A percentile compares a stretch with the other conserved stretches of the same genome.
Conservation (phyloP, 495 filamentous ascomycete species). For the Daldinia loculata region DNA sequence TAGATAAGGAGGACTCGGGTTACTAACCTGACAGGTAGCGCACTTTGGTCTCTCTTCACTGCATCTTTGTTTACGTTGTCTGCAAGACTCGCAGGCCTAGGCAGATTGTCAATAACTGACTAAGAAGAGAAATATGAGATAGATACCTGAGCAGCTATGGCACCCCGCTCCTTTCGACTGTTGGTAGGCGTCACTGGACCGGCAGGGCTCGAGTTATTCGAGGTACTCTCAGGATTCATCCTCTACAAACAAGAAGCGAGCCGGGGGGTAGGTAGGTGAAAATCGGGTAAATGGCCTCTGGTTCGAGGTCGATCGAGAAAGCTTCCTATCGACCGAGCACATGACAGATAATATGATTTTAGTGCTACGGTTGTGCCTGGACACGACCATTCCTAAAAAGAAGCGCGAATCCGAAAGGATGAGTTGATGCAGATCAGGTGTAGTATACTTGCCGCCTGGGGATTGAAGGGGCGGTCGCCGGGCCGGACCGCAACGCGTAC, state of each 20-base stretch:
- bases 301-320: constrained; percentile 38
- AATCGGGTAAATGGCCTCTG: constrained; percentile 22
- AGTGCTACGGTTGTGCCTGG: constrained; percentile 37
- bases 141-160: constrained; percentile 59
- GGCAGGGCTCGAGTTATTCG: constrained; percentile 42
- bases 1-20: constrained; percentile 17
- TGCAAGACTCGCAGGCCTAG: constrained; percentile 82
- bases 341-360: constrained; percentile 38
- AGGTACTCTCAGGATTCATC: constrained; percentile 41
- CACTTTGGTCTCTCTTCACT: constrained; percentile 88
- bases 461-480: constrained; percentile 32
- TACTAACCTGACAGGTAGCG: constrained; percentile 58
- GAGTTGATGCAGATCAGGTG: constrained; percentile 33
- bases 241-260: constrained; percentile 28
- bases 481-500: constrained; percentile 41
- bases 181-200: constrained; percentile 45
- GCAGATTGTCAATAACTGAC: constrained; percentile 10
- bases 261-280: constrained; percentile 19
- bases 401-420: constrained; percentile 27
- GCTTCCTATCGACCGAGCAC: constrained; percentile 34
- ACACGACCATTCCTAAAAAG: constrained; percentile 37
- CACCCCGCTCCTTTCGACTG: constrained; percentile 56
- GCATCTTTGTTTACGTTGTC: constrained; percentile 87
- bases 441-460: constrained; percentile 33
- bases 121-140: constrained; percentile 6